A percentile compares a stretch with the other conserved stretches of the same genome.
phyloP scores from a whole-genome alignment of 192 early-diverging fungal genomes.

The Gaertneriomyces semiglobifer region DNA sequence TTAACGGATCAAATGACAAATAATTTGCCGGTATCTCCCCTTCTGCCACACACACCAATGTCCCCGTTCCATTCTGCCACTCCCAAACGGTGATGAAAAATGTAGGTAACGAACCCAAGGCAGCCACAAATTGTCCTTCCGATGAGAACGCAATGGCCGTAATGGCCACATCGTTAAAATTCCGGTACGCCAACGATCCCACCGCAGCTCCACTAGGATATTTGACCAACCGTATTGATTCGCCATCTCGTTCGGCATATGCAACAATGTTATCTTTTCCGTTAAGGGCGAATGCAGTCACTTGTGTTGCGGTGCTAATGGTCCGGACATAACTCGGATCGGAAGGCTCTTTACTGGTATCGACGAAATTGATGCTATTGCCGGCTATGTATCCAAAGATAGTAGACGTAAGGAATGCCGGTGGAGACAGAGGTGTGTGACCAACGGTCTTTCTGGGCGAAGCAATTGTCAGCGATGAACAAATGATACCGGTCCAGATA shows the following conservation, averaged over 20 bases:
- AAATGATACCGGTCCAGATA: neutral
- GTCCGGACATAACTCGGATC: conserved; percentile 8
- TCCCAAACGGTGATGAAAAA: conserved; percentile 49
- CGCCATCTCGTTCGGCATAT: conserved; percentile 40
- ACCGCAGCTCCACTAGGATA: conserved; percentile 37
- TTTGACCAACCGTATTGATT: conserved; percentile 41
- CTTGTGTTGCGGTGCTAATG: conserved; percentile 32
- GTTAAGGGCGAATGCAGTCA: conserved; percentile 45
- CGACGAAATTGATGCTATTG: conserved; percentile 46
- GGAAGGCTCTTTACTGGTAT: conserved; percentile 13
- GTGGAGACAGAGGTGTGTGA: conserved; percentile 29
- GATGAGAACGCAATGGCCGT: conserved; percentile 39
- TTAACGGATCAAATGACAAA: conserved; percentile 50
- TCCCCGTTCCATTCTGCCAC: conserved; percentile 38
- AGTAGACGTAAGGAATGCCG: conserved; percentile 31
- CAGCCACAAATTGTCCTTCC: conserved; percentile 50
- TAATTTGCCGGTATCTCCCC: conserved; percentile 27
- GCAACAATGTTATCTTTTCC: conserved; percentile 42
- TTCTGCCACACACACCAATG: conserved; percentile 24
- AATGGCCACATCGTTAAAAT: conserved; percentile 32
- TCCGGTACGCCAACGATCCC: conserved; percentile 16
- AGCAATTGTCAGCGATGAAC: neutral
- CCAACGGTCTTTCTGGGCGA: conserved; percentile 43
- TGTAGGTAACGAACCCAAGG: conserved; percentile 44
- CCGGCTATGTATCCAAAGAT: conserved; percentile 47